These are phyloP conservation scores for Neophaeococcomyces mojaviensis DNA, from an alignment of 2,329 filamentous ascomycete species.

Conservation along the genomic window DNA sequence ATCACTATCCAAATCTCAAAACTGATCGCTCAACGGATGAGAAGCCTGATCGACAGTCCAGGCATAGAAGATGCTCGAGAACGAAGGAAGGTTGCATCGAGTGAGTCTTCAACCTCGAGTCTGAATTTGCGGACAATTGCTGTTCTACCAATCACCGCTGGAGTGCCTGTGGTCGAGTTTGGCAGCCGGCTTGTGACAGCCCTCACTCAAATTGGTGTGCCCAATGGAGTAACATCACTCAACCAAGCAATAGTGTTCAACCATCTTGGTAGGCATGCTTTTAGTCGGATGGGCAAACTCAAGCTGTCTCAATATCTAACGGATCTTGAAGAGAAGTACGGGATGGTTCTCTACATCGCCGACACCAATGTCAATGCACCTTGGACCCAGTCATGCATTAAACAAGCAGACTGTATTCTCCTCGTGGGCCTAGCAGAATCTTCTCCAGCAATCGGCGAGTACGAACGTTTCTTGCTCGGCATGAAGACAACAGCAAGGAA, in stretches of 20 bases:
- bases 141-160: conserved; percentile 80
- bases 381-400: conserved; percentile 97
- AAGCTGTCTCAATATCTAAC: conserved; percentile 94
- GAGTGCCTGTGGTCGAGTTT: conserved; percentile 92
- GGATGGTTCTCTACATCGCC: conserved; percentile 88
- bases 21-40: conserved; percentile 93
- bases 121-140: conserved; percentile 90
- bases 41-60: conserved; percentile 76
- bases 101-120: conserved; percentile 56
- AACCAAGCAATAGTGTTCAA: conserved; percentile 92
- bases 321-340: conserved; percentile 94
- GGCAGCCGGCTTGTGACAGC: conserved; percentile 82
- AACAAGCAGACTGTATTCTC: conserved; percentile 91
- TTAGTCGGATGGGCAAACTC: conserved; percentile 93
- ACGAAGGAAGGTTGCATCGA: conserved; percentile 38
- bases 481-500: conserved; percentile 97
- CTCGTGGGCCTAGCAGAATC: conserved; percentile 85
- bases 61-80: conserved; percentile 60
- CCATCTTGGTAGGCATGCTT: conserved; percentile 90
- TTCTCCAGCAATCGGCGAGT: conserved; percentile 86
- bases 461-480: conserved; percentile 89
- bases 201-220: conserved; percentile 77
- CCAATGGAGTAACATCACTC: conserved; percentile 82
- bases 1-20: conserved; percentile 99
- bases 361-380: conserved; percentile 96